These are phyloP conservation scores for Globisporangium spiculum DNA, from an alignment of 352 stramenopile genomes.

Conservation along the genomic window DNA sequence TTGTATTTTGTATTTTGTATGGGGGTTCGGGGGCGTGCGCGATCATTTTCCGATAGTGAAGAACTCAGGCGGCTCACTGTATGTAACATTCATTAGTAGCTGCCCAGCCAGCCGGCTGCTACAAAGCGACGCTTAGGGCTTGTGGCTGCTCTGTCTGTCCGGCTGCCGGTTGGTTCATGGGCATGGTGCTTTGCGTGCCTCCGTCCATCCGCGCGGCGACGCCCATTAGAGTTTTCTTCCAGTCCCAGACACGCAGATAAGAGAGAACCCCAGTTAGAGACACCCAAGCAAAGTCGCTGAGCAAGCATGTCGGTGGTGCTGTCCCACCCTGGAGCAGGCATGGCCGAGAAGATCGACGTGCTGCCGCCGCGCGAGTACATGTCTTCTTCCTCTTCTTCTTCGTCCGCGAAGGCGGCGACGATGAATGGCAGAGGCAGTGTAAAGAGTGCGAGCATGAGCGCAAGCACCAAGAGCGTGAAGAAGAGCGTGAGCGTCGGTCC, in stretches of 20 bases:
- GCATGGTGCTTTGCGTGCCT: not conserved
- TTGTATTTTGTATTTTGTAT: not conserved
- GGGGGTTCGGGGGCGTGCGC: not conserved
- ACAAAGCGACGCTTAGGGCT: conserved; percentile 5
- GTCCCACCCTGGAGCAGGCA: conserved; percentile 1
- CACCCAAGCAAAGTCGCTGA: not conserved
- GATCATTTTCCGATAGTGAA: not conserved
- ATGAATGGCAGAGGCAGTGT: not conserved
- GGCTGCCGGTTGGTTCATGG: not conserved
- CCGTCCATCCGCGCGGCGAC: not conserved
- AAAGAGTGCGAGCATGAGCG: not conserved
- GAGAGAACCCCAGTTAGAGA: not conserved
- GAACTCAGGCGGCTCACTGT: not conserved
- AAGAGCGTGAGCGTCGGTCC: not conserved
- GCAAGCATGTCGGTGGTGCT: conserved; percentile 13
- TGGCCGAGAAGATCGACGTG: conserved; percentile 12
- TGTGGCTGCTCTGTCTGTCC: not conserved
- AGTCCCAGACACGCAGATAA: not conserved
- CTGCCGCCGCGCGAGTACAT: conserved; percentile 6
- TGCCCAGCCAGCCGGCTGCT: not conserved
- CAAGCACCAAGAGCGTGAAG: not conserved
- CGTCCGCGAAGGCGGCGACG: not conserved
- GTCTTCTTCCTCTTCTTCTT: not conserved
- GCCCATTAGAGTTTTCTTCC: conserved; percentile 11
- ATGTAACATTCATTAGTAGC: conserved; percentile 8